phyloP scores from a whole-genome alignment of 768 basidiomycete genomes.

The Candolleomyces aberdarensis region DNA sequence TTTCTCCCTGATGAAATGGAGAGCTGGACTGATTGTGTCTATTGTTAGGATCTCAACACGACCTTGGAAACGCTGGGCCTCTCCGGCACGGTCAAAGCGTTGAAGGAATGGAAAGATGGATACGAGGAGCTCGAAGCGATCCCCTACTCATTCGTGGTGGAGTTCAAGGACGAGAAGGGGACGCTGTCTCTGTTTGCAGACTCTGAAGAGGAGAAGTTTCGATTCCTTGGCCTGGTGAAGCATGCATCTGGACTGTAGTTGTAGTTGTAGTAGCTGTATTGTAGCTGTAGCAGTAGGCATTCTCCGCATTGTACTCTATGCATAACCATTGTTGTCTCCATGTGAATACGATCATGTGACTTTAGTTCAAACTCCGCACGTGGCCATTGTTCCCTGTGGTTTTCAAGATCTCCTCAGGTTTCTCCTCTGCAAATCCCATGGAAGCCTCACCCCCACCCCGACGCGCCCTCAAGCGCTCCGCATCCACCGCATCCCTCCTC shows the following conservation, averaged over 20 bases:
- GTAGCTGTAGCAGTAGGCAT: background rate
- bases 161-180: conserved; percentile 47
- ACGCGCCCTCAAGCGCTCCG: conserved; percentile 56
- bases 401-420: background rate
- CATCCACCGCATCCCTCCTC: conserved; percentile 62
- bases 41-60: conserved; percentile 34
- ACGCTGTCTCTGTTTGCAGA: conserved; percentile 62
- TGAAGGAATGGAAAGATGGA: conserved; percentile 65
- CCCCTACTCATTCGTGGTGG: conserved; percentile 62
- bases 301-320: background rate
- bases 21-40: conserved; percentile 1
- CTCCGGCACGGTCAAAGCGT: conserved; percentile 39
- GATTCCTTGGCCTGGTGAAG: conserved; percentile 45
- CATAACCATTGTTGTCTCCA: background rate
- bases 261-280: background rate
- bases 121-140: conserved; percentile 67
- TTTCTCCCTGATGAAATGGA: background rate
- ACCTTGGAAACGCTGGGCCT: conserved; percentile 44
- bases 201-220: conserved; percentile 60
- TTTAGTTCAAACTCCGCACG: background rate
- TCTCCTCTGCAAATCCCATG: background rate
- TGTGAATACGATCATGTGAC: conserved; percentile 2
- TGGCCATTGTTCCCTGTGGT: background rate
- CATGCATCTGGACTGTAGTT: conserved; percentile 37
- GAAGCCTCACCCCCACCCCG: conserved; percentile 19